phyloP scores from a whole-genome alignment of 2,329 filamentous ascomycete genomes.

The Claviceps spartinae region DNA sequence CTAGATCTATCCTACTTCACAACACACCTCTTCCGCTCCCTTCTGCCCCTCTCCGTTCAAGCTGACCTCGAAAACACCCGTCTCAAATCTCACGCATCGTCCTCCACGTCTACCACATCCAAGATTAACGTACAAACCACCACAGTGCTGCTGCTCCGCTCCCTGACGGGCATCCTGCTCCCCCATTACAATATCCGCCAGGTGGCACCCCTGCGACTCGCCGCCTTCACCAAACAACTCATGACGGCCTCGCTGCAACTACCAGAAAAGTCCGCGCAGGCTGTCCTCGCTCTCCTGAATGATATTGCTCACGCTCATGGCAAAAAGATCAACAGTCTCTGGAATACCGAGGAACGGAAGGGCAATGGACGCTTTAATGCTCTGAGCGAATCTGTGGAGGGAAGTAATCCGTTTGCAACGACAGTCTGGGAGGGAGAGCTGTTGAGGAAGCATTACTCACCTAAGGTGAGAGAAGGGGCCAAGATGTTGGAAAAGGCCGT shows the following conservation, averaged over 20 bases:
- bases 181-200: constrained; percentile 60
- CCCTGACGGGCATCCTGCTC: constrained; percentile 67
- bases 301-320: constrained; percentile 72
- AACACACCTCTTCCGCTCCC: constrained; percentile 77
- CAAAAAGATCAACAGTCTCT: constrained; percentile 70
- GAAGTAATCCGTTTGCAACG: constrained; percentile 77
- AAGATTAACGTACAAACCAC: constrained; percentile 93
- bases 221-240: constrained; percentile 85
- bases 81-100: constrained; percentile 21
- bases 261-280: constrained; percentile 78
- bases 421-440: constrained; percentile 93
- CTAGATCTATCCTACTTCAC: constrained; percentile 94
- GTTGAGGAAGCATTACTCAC: constrained; percentile 72
- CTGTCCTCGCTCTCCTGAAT: constrained; percentile 62
- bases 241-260: constrained; percentile 70
- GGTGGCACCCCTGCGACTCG: constrained; percentile 71
- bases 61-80: constrained; percentile 70
- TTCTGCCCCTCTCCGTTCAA: constrained; percentile 66
- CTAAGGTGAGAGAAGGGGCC: constrained; percentile 66
- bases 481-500: constrained; percentile 56
- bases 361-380: constrained; percentile 81
- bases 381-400: constrained; percentile 59
- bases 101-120: constrained; percentile 28
- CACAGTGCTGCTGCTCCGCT: constrained; percentile 79
- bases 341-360: constrained; percentile 87